Conservation (phyloP, 148 eudicot genomes). For the Chenopodium suecicum region DNA sequence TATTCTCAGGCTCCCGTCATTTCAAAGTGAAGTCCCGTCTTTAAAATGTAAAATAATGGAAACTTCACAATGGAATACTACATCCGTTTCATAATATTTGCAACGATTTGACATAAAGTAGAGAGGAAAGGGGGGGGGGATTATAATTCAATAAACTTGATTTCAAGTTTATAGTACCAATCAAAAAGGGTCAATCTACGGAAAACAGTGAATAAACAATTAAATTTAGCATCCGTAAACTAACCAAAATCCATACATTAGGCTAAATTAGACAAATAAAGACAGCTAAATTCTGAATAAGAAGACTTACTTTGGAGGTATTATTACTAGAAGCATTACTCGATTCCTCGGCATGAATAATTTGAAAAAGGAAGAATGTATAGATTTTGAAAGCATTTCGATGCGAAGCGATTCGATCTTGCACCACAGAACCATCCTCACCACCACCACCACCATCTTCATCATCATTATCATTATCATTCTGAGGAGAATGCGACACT, state of each 20-base stretch:
- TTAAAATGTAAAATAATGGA: too few species aligned
- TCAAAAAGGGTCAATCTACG: too few species aligned
- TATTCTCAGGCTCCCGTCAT: not conserved
- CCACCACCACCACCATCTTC: slow-evolving; percentile 19
- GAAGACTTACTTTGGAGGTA: slow-evolving; percentile 50
- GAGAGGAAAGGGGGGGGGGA: too few species aligned
- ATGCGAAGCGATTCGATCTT: slow-evolving; percentile 65
- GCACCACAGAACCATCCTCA: slow-evolving; percentile 31
- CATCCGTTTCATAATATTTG: too few species aligned
- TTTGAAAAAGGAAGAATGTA: slow-evolving; percentile 70
- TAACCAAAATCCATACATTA: not conserved
- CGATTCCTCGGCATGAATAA: slow-evolving; percentile 63
- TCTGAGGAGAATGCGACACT: slow-evolving; percentile 30
- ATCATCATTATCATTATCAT: slow-evolving; percentile 14
- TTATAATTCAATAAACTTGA: too few species aligned
- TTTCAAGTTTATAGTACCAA: too few species aligned
- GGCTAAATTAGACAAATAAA: too few species aligned
- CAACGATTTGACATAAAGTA: too few species aligned
- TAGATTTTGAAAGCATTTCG: slow-evolving; percentile 85
- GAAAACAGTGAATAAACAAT: too few species aligned
- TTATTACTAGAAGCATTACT: slow-evolving; percentile 27
- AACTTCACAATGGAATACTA: too few species aligned
- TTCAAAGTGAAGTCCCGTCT: too few species aligned
- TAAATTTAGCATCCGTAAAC: too few species aligned
- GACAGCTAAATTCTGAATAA: not conserved